Base-by-base conservation (phyloP, 345 rosid genomes). In the Lumnitzera racemosa region DNA sequence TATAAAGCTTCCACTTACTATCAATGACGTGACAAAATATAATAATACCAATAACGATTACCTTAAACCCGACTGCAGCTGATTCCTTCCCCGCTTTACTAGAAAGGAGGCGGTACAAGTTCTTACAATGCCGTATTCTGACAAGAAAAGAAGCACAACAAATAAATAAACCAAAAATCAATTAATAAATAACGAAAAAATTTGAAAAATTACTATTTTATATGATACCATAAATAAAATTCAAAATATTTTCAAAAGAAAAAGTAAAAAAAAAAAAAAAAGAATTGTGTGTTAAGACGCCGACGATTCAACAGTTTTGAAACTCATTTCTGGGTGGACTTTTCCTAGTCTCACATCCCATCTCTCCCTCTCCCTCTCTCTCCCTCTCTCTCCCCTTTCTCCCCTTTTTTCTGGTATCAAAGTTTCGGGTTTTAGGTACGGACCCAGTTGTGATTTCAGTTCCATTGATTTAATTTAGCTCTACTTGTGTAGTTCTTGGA, bases 261-360 rank as follows among this genome's bases (percentile, higher is more conserved):
- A 20, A 20, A 20, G 8, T 20, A 9, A 3, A 20, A 51, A 24
- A 47, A 15, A 29, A 46, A 51, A 2, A 13, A 46, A 31, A 36
- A 61, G 17, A 41, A 51, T 50, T 31, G 68, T 16, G 9, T 46
- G 50, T 61, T 23, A 24, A 56, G 75, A 62, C 70, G 77, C 77
- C 79, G 82, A 78, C 82, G 77, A 64, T 55, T 59, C 75, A 69
- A 66, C 74, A 43, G 24, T 41, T 68, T 47, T 52, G 62, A 63
- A 36, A 47, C 57, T 58, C 59, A 57, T 64, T 20, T 52, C 14
- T 46, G 29, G 60, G 56, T 61, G 66, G 63, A 70, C 64, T 73
- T 63, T 67, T 56, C 64, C 47, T 53, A 63, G 47, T 58, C 62
- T 60, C 53, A 31, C 20, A 16, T 55, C 55, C 5, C 13, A 29